Base-by-base conservation (phyloP, 805 yeast species). In the Ogataea haglerorum region DNA sequence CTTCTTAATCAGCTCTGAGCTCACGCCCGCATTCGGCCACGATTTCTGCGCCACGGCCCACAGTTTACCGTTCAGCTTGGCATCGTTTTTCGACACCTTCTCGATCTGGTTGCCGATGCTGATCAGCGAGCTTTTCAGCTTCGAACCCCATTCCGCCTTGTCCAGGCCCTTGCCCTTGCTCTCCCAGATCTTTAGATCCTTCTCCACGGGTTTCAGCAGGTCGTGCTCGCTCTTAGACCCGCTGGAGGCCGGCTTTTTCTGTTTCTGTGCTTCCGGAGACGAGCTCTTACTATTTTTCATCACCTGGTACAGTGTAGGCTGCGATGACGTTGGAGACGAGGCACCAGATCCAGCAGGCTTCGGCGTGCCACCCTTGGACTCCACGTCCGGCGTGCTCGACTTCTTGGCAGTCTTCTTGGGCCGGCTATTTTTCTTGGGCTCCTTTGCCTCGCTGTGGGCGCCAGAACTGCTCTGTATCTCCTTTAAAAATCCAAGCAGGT, bases 401-500 rank as follows among this genome's bases (percentile, higher is more conserved):
- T 52, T 56, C 38, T 48, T 55, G 14, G 45, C 45, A n/a, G 33
- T 37, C 35, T 56, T 53, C 40, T 52, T 52, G 10, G 58, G 50
- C 28, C 53, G 45, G 21, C 40, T 39, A 4, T 46, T 43, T 29
- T 57, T 55, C 29, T 48, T 51, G 5, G 34, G 22, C 24, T 50
- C 52, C 16, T 43, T 33, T 43, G 43, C 10, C 13, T 23, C 34
- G 15, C 31, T 28, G 9, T 22, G 35, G 10, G 27, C 19, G 22
- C 19, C 28, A 7, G 43, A 22, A 5, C 26, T 34, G 10, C 30
- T 31, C 25, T 41, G 40, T 15, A 45, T 37, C 47, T 81, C 95
- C 46, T 73, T 73, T 51, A 91, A 64, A 9, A 87, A 80, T 2
- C 77, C 64, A 19, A 91, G 73, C 54, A 93, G 70, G 54, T 90